Evolutionary conservation across 2,329 filamentous ascomycete genomes (phyloP), one percentile per base, ranked within the genome.

Genomic region (Aspergillus terreus): DNA sequence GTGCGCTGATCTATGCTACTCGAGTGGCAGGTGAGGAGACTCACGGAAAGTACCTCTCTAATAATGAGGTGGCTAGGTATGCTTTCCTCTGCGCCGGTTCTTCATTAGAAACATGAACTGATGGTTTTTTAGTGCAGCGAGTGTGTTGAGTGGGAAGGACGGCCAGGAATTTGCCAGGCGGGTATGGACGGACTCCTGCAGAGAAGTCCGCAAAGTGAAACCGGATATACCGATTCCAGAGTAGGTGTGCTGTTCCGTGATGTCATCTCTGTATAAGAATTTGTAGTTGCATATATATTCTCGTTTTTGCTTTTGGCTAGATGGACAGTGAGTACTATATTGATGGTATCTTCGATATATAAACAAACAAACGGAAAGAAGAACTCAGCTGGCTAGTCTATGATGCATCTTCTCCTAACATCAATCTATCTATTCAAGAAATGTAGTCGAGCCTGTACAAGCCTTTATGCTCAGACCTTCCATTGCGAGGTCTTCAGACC

Each of bases 401-500:
- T 38, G 35, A 38, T 38, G 14, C 14, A 15, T n/a, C 35, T n/a
- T 38, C 35, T 12, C 35, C 15, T 7, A 38, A 38, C 12, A n/a
- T 11, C 35, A 11, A 17, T 38, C 35, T 38, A 38, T 38, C 15
- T 38, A 17, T 38, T 15, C 15, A 38, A 38, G 35, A 12, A 38
- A 38, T 38, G 35, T 3, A n/a, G 35, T 38, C 15, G 15, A 38
- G 35, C 14, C 35, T 38, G 35, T 38, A n/a, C 14, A 14, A n/a
- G 35, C 35, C 6, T 6, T 17, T 17, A n/a, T 4, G 36, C n/a
- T 38, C 49, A 49, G 6, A 21, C 7, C 17, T 57, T 47, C 71
- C 74, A 76, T 53, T 70, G 69, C 48, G 79, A 73, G 59, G 75
- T 76, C 69, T 82, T 76, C 63, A 94, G 71, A 4, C 86, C 90